Percentiles rank a stretch among this genome's conserved stretches.
Evolutionary conservation across 2,329 filamentous ascomycete genomes (phyloP).

Genomic region (Phymatotrichopsis omnivora): DNA sequence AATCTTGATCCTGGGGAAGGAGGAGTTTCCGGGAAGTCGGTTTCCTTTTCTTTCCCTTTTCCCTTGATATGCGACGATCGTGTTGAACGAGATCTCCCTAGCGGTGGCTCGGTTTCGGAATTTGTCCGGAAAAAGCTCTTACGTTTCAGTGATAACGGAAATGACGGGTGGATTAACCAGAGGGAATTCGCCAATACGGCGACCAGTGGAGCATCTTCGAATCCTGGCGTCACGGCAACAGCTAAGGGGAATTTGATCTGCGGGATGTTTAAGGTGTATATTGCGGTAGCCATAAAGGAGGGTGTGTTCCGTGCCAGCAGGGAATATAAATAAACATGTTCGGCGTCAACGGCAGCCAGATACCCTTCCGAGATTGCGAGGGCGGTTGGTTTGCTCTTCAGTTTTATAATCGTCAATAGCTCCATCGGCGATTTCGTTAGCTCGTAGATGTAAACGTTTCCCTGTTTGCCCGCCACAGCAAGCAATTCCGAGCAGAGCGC

Average conservation of each 20-base stretch:
- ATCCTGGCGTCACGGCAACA: constrained; percentile 21
- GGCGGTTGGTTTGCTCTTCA: constrained; percentile 12
- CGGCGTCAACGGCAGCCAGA: constrained; percentile 18
- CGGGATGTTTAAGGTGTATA: constrained; percentile 19
- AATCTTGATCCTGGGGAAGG: constrained; percentile 4
- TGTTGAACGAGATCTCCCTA: constrained; percentile 7
- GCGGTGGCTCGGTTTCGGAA: constrained; percentile 3
- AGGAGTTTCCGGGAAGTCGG: constrained; percentile 3
- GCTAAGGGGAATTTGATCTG: constrained; percentile 16
- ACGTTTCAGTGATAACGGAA: constrained; percentile 23
- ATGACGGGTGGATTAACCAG: constrained; percentile 23
- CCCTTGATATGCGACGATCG: too few relatives aligned
- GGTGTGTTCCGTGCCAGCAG: constrained; percentile 22
- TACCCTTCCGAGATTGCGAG: constrained; percentile 23
- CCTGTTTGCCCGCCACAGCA: constrained; percentile 15
- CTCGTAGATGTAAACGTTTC: constrained; percentile 20
- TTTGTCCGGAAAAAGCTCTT: constrained; percentile 20
- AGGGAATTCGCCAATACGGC: constrained; percentile 21
- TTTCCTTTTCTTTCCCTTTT: constrained; percentile 20
- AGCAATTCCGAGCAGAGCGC: constrained; percentile 19
- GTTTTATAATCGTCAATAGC: constrained; percentile 16
- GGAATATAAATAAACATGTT: constrained; percentile 20
- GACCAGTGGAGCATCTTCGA: constrained; percentile 19
- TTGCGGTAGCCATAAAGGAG: constrained; percentile 18
- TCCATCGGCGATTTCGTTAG: constrained; percentile 18